Evolutionary conservation across 371 early-diverging fungal genomes (phyloP).

Genomic region (Rhizomucor miehei): DNA sequence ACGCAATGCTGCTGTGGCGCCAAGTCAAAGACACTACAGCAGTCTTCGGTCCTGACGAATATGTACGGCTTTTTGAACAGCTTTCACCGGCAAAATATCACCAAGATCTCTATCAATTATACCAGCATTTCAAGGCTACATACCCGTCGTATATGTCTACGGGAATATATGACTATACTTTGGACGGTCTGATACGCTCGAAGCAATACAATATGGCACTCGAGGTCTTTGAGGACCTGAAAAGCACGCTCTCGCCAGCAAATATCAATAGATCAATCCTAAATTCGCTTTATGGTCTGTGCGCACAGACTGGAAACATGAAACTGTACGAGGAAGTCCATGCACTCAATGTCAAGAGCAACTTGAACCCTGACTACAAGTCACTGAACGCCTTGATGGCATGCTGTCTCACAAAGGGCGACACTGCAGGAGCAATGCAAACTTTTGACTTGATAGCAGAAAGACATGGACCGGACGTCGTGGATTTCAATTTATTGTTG

Average conservation of each 20-base stretch:
- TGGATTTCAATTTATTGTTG: slow-evolving; percentile 42
- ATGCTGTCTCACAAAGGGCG: slow-evolving; percentile 20
- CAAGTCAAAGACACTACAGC: not conserved
- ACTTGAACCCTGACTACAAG: slow-evolving; percentile 17
- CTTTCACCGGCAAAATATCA: slow-evolving; percentile 18
- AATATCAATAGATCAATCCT: slow-evolving; percentile 7
- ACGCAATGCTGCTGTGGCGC: slow-evolving; percentile 26
- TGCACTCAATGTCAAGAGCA: slow-evolving; percentile 7
- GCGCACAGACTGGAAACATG: slow-evolving; percentile 31
- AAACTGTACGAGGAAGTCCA: slow-evolving; percentile 21
- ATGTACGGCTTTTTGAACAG: slow-evolving; percentile 1
- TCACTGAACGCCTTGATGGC: slow-evolving; percentile 31
- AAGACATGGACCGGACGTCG: slow-evolving; percentile 32
- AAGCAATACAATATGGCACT: slow-evolving; percentile 11
- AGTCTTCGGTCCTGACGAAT: not conserved
- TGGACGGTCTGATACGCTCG: slow-evolving; percentile 17
- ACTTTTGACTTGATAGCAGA: slow-evolving; percentile 26
- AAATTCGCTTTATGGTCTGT: slow-evolving; percentile 20
- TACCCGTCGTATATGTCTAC: slow-evolving; percentile 21
- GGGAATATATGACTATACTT: slow-evolving; percentile 15
- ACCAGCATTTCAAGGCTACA: slow-evolving; percentile 19
- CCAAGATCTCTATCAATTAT: slow-evolving; percentile 23
- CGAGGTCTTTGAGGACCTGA: slow-evolving; percentile 14
- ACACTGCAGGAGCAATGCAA: slow-evolving; percentile 22
- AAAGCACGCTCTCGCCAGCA: slow-evolving; percentile 2